A percentile compares a stretch with the other conserved stretches of the same genome.
phyloP scores from a whole-genome alignment of 139 green algal genomes.

The Haematococcus lacustris region DNA sequence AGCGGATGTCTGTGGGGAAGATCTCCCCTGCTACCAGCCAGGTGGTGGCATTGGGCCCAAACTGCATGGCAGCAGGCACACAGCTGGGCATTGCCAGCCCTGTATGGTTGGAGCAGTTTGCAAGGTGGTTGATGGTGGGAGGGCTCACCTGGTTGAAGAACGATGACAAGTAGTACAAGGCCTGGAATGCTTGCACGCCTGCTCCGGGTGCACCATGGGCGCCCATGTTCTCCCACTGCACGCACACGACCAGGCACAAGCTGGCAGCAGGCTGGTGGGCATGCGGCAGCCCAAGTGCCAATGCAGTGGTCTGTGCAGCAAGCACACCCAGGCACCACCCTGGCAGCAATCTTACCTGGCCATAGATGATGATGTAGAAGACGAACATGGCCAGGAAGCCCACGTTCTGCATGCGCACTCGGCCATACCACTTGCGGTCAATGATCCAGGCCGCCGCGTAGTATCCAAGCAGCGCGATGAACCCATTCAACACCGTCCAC shows the following conservation, averaged over 20 bases:
- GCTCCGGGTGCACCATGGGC: neutral
- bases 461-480: constrained; percentile 59
- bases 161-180: constrained; percentile 68
- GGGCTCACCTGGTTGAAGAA: constrained; percentile 82
- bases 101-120: too few species aligned
- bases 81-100: too few species aligned
- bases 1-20: constrained; percentile 57
- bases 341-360: neutral
- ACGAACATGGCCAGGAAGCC: constrained; percentile 39
- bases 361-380: constrained; percentile 23
- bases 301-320: too few species aligned
- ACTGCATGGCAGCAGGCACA: too few species aligned
- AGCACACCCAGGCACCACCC: too few species aligned
- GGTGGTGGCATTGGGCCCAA: constrained; percentile 36
- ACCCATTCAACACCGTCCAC: constrained; percentile 67
- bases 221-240: constrained; percentile 16
- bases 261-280: too few species aligned
- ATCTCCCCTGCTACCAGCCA: constrained; percentile 56
- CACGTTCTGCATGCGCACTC: constrained; percentile 10
- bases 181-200: constrained; percentile 49
- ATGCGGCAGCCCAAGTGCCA: too few species aligned
- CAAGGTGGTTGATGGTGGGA: too few species aligned
- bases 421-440: constrained; percentile 44
- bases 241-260: too few species aligned
- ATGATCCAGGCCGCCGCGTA: constrained; percentile 52